Evolutionary conservation across 768 basidiomycete genomes (phyloP).

Genomic region (Candolleomyces eurysporus): DNA sequence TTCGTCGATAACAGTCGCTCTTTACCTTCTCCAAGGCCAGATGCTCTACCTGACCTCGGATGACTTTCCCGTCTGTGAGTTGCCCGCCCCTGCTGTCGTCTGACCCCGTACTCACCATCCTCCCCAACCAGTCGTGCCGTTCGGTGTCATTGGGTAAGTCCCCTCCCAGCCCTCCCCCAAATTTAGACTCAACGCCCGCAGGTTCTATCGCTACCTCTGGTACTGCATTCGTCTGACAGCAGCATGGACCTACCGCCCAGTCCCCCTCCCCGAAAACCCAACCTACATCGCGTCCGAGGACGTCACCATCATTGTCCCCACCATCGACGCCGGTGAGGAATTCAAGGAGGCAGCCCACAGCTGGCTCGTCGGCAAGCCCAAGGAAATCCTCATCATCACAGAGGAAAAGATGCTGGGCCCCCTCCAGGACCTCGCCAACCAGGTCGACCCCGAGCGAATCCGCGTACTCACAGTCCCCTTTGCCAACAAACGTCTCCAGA

Average conservation of each 20-base stretch:
- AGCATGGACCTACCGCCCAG: constrained; percentile 78
- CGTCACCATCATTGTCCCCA: constrained; percentile 95
- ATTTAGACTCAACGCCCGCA: constrained; percentile 24
- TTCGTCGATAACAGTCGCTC: constrained; percentile 36
- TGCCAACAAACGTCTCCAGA: constrained; percentile 92
- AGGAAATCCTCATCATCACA: constrained; percentile 67
- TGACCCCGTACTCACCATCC: constrained; percentile 15
- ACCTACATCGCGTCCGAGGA: constrained; percentile 90
- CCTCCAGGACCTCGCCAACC: constrained; percentile 83
- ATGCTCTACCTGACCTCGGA: constrained; percentile 93
- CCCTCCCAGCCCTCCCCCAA: background rate
- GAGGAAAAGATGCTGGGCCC: constrained; percentile 92
- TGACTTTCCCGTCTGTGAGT: constrained; percentile 88
- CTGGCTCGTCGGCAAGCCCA: constrained; percentile 91
- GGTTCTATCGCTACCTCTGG: constrained; percentile 94
- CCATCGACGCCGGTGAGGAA: constrained; percentile 94
- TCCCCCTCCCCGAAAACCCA: constrained; percentile 86
- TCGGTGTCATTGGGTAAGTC: constrained; percentile 79
- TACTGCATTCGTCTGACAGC: constrained; percentile 83
- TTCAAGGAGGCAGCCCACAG: constrained; percentile 91
- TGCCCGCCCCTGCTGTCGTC: background rate
- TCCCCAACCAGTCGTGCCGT: constrained; percentile 71
- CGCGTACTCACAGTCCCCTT: constrained; percentile 88
- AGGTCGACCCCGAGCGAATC: constrained; percentile 81
- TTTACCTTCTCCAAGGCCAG: constrained; percentile 23